Conservation (phyloP, 768 basidiomycete genomes). For the Termitomyces eurrhizus region DNA sequence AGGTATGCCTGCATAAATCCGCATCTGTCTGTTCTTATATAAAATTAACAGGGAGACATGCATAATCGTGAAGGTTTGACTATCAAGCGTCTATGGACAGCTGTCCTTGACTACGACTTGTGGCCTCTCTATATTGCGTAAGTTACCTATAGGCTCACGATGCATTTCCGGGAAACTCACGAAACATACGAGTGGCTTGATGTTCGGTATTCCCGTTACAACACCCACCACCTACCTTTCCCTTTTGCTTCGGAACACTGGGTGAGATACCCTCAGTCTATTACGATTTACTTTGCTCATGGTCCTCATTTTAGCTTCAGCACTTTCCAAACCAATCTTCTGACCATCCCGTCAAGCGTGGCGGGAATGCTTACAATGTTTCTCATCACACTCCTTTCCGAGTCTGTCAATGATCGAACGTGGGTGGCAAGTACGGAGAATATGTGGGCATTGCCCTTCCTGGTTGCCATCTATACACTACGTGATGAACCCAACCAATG, state of each 20-base stretch:
- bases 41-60: slow-evolving; percentile 50
- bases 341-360: slow-evolving; percentile 54
- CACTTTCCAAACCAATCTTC: slow-evolving; percentile 57
- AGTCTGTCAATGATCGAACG: slow-evolving; percentile 49
- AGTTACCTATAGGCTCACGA: slow-evolving; percentile 6
- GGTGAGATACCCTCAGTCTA: slow-evolving; percentile 26
- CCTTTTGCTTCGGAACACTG: slow-evolving; percentile 50
- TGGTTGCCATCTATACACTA: slow-evolving; percentile 50
- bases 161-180: not conserved
- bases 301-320: slow-evolving; percentile 36
- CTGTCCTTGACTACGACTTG: slow-evolving; percentile 57
- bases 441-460: slow-evolving; percentile 58
- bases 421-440: slow-evolving; percentile 50
- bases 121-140: slow-evolving; percentile 64
- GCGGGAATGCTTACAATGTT: slow-evolving; percentile 52
- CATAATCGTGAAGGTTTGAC: slow-evolving; percentile 64
- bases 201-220: slow-evolving; percentile 46
- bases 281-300: too few relatives aligned
- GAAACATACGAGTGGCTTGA: slow-evolving; percentile 37
- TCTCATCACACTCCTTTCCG: slow-evolving; percentile 44
- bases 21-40: not conserved
- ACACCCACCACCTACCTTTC: slow-evolving; percentile 57
- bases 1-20: slow-evolving; percentile 26
- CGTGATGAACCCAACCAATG: slow-evolving; percentile 48
- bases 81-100: slow-evolving; percentile 44